Percentiles rank a stretch among this genome's conserved stretches.
phyloP scores from a whole-genome alignment of 352 stramenopile species.

The Phytopythium cucurbitacearum region DNA sequence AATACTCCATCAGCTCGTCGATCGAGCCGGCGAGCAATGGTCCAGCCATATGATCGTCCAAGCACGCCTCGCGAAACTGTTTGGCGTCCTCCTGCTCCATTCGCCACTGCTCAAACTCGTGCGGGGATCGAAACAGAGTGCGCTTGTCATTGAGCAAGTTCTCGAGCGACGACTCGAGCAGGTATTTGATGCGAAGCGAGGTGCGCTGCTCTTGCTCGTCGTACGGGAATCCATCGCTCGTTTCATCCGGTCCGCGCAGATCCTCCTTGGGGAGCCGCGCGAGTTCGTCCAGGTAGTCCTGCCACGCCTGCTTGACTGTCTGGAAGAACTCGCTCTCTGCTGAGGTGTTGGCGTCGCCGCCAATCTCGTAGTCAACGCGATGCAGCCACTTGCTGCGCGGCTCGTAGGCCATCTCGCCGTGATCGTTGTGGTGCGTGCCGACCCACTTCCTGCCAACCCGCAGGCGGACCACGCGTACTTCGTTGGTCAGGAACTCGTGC shows the following conservation, averaged over 20 bases:
- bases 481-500: constrained; percentile 49
- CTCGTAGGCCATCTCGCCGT: constrained; percentile 17
- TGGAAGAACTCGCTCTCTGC: constrained; percentile 58
- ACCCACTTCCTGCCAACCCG: constrained; percentile 64
- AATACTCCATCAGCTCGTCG: constrained; percentile 46
- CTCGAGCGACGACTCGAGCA: constrained; percentile 59
- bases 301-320: constrained; percentile 43
- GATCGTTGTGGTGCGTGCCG: constrained; percentile 55
- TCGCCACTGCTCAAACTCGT: constrained; percentile 59
- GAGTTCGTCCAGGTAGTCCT: constrained; percentile 51
- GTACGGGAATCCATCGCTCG: constrained; percentile 29
- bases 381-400: constrained; percentile 53
- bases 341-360: constrained; percentile 14
- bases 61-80: constrained; percentile 24
- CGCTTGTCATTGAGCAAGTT: constrained; percentile 38
- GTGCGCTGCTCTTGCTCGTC: constrained; percentile 50
- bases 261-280: constrained; percentile 43
- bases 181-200: constrained; percentile 52
- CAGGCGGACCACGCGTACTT: constrained; percentile 45
- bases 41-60: constrained; percentile 37
- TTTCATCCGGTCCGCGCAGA: constrained; percentile 18
- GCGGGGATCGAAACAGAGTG: constrained; percentile 42
- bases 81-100: constrained; percentile 67
- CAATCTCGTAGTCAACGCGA: constrained; percentile 56
- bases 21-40: constrained; percentile 41